Conservation (phyloP, 1,284 basidiomycete species). For the Pseudozyma thailandica region DNA sequence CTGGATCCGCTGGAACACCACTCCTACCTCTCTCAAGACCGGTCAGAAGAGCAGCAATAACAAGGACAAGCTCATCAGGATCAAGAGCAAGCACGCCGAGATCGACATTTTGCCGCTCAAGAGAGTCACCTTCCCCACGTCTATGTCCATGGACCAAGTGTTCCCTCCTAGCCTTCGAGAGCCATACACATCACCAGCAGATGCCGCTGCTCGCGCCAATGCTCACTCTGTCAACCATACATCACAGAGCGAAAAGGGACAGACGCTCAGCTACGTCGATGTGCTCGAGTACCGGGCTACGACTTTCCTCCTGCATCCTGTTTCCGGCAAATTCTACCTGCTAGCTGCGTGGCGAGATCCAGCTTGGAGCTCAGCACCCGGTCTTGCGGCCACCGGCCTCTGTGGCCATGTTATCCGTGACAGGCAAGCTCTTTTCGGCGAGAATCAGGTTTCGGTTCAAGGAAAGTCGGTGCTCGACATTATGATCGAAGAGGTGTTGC, state of each 20-base stretch:
- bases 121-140: constrained; percentile 22
- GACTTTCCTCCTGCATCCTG: constrained; percentile 40
- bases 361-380: constrained; percentile 10
- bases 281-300: constrained; percentile 43
- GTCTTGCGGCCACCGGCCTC: constrained; percentile 25
- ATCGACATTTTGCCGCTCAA: constrained; percentile 42
- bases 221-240: not conserved
- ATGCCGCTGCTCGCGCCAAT: constrained; percentile 13
- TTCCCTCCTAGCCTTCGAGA: constrained; percentile 25
- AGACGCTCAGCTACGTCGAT: constrained; percentile 17
- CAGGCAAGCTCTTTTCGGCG: constrained; percentile 42
- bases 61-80: constrained; percentile 29
- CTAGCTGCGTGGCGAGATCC: constrained; percentile 40
- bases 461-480: constrained; percentile 35
- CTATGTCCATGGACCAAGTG: constrained; percentile 10
- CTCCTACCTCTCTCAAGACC: constrained; percentile 5
- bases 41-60: not conserved
- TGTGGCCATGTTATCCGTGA: not conserved
- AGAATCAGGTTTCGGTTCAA: constrained; percentile 41
- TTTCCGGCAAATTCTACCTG: constrained; percentile 34
- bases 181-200: constrained; percentile 20
- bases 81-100: constrained; percentile 49
- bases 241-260: no score
- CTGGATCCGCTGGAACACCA: constrained; percentile 44
- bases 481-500: constrained; percentile 46